phyloP scores from a whole-genome alignment of 768 basidiomycete species.

The Hygrocybe coccinea region DNA sequence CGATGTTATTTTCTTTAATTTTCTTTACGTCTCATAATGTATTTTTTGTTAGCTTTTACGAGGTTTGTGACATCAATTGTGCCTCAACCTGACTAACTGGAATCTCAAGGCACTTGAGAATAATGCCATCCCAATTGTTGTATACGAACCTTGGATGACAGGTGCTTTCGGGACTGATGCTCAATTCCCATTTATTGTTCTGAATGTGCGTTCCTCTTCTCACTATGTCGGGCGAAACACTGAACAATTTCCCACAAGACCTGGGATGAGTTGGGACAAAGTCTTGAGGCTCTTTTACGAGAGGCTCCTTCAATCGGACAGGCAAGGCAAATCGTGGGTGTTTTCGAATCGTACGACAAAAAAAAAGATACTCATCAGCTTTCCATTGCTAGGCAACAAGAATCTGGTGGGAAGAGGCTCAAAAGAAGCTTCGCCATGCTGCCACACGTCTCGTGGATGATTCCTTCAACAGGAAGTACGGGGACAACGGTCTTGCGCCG shows the following conservation, averaged over 20 bases:
- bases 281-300: neutral
- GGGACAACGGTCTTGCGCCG: neutral
- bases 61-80: neutral
- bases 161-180: neutral
- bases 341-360: neutral
- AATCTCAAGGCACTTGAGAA: constrained; percentile 4
- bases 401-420: constrained; percentile 1
- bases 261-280: constrained; percentile 1
- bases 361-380: neutral
- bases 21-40: neutral
- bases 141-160: constrained; percentile 1
- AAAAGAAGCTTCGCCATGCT: neutral
- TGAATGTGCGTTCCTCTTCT: neutral
- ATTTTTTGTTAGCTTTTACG: constrained; percentile 1
- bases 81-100: neutral
- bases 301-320: neutral
- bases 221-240: neutral
- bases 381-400: neutral
- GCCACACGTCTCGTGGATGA: neutral
- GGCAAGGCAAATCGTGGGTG: constrained; percentile 1
- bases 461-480: neutral
- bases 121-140: constrained; percentile 6
- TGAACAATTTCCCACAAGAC: neutral
- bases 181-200: constrained; percentile 4
- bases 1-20: neutral